Conservation (phyloP, 2,329 filamentous ascomycete species). For the Tolypocladium ovalisporum region DNA sequence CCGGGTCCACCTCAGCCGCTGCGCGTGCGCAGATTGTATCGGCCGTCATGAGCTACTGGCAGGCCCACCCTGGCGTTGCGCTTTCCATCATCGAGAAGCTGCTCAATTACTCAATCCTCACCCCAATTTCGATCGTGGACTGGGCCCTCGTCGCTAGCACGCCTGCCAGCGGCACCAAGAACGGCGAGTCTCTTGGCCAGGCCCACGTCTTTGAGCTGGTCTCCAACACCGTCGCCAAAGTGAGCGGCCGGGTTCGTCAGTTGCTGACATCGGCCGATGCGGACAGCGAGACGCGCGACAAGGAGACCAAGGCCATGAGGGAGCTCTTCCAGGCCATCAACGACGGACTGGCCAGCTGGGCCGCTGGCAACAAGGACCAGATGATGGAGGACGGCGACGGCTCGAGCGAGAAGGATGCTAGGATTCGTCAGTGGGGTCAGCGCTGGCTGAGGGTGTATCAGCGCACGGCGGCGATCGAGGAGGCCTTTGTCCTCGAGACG, state of each 20-base stretch:
- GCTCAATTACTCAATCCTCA: slow-evolving; percentile 92
- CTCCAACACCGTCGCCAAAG: slow-evolving; percentile 78
- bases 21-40: slow-evolving; percentile 82
- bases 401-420: slow-evolving; percentile 44
- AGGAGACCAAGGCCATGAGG: slow-evolving; percentile 64
- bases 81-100: slow-evolving; percentile 93
- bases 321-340: slow-evolving; percentile 74
- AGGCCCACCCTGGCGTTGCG: slow-evolving; percentile 80
- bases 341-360: slow-evolving; percentile 63
- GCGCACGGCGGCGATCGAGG: slow-evolving; percentile 75
- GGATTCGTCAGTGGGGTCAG: slow-evolving; percentile 70
- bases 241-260: slow-evolving; percentile 75
- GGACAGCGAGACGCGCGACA: slow-evolving; percentile 54
- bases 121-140: slow-evolving; percentile 72
- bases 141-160: slow-evolving; percentile 65
- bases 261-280: slow-evolving; percentile 54
- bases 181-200: slow-evolving; percentile 58
- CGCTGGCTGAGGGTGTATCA: slow-evolving; percentile 81
- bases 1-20: slow-evolving; percentile 62
- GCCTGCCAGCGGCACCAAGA: slow-evolving; percentile 36
- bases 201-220: slow-evolving; percentile 84
- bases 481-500: slow-evolving; percentile 44
- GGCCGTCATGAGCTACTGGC: slow-evolving; percentile 88
- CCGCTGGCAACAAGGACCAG: slow-evolving; percentile 61
- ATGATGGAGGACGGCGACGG: slow-evolving; percentile 60